Conservation (phyloP, 108 stramenopile species). For the Nitzschia sp. region DNA sequence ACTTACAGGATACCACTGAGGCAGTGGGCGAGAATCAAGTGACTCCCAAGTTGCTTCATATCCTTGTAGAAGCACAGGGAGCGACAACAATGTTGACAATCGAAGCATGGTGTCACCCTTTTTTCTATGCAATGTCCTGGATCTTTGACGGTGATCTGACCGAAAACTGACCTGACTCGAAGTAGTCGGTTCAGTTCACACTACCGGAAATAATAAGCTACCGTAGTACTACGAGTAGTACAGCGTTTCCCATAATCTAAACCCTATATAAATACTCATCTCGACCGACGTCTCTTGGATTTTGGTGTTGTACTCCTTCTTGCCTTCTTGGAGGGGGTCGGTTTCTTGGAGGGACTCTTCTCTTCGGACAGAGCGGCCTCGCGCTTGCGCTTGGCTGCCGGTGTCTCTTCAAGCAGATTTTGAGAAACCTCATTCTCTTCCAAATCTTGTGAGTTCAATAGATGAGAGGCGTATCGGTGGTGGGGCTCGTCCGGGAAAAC, state of each 20-base stretch:
- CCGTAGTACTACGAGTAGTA: no score
- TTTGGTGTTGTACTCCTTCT: not conserved
- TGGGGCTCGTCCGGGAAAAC: slow-evolving; percentile 66
- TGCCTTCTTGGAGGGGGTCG: slow-evolving; percentile 5
- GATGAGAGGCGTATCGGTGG: slow-evolving; percentile 39
- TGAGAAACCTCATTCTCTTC: slow-evolving; percentile 74
- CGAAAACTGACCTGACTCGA: no score
- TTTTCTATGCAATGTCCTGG: no score
- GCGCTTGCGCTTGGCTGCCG: slow-evolving; percentile 13
- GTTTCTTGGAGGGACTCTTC: not conserved
- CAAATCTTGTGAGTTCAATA: slow-evolving; percentile 61
- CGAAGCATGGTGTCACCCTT: not conserved
- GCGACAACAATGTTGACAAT: not conserved
- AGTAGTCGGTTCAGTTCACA: no score
- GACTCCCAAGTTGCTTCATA: slow-evolving; percentile 52
- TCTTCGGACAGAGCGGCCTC: slow-evolving; percentile 8
- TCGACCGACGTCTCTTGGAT: slow-evolving; percentile 14
- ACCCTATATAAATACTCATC: not conserved
- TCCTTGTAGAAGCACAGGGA: slow-evolving; percentile 6
- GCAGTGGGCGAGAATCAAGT: slow-evolving; percentile 38
- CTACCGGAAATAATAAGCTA: no score
- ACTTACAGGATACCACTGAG: slow-evolving; percentile 36
- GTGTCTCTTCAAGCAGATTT: slow-evolving; percentile 41
- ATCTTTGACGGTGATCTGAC: no score
- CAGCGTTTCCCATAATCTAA: no score